phyloP scores from a whole-genome alignment of 2,329 filamentous ascomycete genomes.

The Phoma herbarum region DNA sequence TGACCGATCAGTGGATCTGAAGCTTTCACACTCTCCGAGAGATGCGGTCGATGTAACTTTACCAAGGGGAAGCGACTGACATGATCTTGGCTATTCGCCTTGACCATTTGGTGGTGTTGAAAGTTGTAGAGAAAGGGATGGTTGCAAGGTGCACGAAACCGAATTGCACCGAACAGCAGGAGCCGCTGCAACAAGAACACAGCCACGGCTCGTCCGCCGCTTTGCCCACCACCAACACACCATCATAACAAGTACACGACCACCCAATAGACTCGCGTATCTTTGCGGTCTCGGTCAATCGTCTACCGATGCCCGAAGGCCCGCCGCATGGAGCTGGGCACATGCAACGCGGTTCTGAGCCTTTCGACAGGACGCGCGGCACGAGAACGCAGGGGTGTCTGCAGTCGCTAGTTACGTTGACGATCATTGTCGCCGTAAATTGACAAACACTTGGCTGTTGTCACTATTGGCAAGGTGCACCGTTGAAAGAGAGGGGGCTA shows the following conservation, averaged over 20 bases:
- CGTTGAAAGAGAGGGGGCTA: not conserved
- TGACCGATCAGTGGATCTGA: not conserved
- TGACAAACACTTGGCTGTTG: not conserved
- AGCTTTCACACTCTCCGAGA: not conserved
- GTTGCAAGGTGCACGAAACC: no score
- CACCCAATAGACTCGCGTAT: not conserved
- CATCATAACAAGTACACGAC: not conserved
- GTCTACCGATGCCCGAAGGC: not conserved
- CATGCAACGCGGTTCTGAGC: conserved; percentile 3
- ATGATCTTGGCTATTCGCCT: not conserved
- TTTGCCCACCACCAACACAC: not conserved
- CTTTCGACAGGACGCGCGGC: conserved; percentile 11
- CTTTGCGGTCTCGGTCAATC: not conserved
- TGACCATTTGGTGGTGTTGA: not conserved
- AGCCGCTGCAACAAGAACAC: not conserved
- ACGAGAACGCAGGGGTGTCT: not conserved
- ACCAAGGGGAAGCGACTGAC: not conserved
- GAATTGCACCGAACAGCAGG: not conserved
- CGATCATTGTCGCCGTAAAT: not conserved
- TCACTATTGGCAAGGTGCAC: not conserved
- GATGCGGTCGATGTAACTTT: not conserved
- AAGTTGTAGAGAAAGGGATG: not conserved
- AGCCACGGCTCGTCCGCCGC: not conserved
- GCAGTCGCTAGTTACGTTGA: not conserved
- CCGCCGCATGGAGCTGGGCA: conserved; percentile 4